These are phyloP conservation scores for Symbiodinium pilosum DNA, from an alignment of 73 alveolate species.

Conservation along the genomic window DNA sequence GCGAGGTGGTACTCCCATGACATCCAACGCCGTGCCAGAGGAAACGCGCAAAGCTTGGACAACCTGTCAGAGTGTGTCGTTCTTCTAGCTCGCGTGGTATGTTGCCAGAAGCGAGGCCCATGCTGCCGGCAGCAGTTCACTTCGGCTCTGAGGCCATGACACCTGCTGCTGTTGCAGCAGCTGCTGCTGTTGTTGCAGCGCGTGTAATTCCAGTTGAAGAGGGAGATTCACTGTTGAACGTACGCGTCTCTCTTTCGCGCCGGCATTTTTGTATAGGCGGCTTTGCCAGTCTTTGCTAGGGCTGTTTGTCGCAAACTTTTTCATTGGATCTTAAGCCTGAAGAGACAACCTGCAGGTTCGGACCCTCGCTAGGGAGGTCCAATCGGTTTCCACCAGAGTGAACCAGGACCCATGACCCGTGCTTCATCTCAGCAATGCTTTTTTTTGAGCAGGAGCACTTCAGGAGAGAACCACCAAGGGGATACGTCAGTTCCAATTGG, in stretches of 20 bases:
- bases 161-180: neutral
- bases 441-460: constrained; percentile 2
- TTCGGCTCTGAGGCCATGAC: neutral
- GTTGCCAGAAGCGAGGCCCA: neutral
- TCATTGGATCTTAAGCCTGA: no score
- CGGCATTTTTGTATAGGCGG: no score
- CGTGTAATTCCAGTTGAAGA: neutral
- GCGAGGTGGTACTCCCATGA: constrained; percentile 81
- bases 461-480: constrained; percentile 5
- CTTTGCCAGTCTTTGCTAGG: no score
- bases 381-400: constrained; percentile 42
- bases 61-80: no score
- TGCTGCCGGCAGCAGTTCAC: constrained; percentile 1
- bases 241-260: no score
- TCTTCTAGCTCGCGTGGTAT: no score
- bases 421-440: no score
- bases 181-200: neutral
- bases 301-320: no score
- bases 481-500: constrained; percentile 12
- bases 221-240: no score
- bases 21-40: constrained; percentile 23
- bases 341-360: constrained; percentile 2
- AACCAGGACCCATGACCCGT: neutral
- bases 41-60: neutral
- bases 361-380: constrained; percentile 40